Base-by-base conservation (phyloP, 75 land plant species). In the Pseudotsuga menziesii region DNA sequence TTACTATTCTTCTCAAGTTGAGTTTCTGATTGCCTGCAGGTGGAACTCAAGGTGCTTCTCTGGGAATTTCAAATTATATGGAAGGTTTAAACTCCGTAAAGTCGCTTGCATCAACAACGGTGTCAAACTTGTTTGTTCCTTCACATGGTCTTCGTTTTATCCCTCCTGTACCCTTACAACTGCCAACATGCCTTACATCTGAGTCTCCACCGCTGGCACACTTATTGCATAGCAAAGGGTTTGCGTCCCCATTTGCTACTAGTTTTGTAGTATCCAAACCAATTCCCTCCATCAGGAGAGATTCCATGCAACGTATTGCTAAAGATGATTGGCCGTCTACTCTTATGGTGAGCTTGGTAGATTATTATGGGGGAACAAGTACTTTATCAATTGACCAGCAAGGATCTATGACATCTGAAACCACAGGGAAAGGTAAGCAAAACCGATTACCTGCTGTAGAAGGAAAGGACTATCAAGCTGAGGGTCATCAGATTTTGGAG, bases 271-370 rank as follows among this genome's bases (percentile, higher is more conserved):
- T 94, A 17, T 97, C 98, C 17, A 93, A 86, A 69, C 75, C 95
- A 60, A 91, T 91, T 12, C 88, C 93, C 0, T 78, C 90, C 2
- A 73, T 87, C 56, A 85, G 88, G 54, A 89, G 61, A 64, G 93
- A 87, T 54, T 76, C 70, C 13, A 69, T 70, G 3, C 83, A 73
- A 36, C 39, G 71, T 11, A 57, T 54, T 48, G 44, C 80, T n/a
- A 86, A 85, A 79, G 95, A 92, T 23, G 99, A 94, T 74, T 97
- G 99, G 99, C 99, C 99, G 11, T 89, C 97, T 2, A 82, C 90
- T 23, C 79, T 97, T 70, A 77, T 85, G 3, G 82, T 97, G 19
- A 85, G 90, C 60, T 83, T 97, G 55, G 83, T 97, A 20, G 99
- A 91, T 77, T 84, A 94, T 76, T 89, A 91, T 75, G 91, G 91